phyloP scores from a whole-genome alignment of 768 basidiomycete species.

The Kondoa subrosea region DNA sequence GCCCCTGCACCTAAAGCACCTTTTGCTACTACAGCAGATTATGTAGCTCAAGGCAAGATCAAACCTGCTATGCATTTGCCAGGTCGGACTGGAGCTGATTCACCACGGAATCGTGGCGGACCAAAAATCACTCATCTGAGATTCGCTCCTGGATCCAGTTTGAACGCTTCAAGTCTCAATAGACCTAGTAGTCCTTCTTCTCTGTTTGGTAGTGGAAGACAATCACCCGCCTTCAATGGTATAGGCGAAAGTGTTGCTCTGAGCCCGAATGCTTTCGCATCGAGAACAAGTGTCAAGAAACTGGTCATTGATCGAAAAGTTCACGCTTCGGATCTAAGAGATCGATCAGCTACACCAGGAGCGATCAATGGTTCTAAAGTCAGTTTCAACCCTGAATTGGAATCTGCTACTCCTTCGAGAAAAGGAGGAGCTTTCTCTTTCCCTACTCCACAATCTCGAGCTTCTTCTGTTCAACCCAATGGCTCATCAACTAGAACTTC shows the following conservation, averaged over 20 bases:
- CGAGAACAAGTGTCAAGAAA: constrained; percentile 24
- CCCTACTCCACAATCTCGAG: not conserved
- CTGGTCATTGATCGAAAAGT: constrained; percentile 22
- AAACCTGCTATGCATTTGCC: constrained; percentile 23
- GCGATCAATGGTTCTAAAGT: not conserved
- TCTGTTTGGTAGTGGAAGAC: not conserved
- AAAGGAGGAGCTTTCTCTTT: not conserved
- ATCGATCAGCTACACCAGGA: not conserved
- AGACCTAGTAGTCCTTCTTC: not conserved
- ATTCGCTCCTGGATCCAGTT: constrained; percentile 16
- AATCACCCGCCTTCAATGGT: constrained; percentile 16
- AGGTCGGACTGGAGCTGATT: constrained; percentile 18
- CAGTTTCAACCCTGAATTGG: constrained; percentile 4
- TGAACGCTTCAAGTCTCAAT: not conserved
- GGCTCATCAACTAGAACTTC: not conserved
- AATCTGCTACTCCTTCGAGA: constrained; percentile 4
- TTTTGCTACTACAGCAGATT: constrained; percentile 10
- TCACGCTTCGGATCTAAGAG: not conserved
- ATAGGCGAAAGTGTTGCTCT: constrained; percentile 19
- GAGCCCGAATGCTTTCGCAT: constrained; percentile 23
- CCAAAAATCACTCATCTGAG: constrained; percentile 25
- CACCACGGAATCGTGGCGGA: constrained; percentile 15
- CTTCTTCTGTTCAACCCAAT: not conserved
- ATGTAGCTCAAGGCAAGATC: constrained; percentile 20
- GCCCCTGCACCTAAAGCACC: constrained; percentile 5